phyloP scores from a whole-genome alignment of 169 alveolate species.

The Theileria equi region DNA sequence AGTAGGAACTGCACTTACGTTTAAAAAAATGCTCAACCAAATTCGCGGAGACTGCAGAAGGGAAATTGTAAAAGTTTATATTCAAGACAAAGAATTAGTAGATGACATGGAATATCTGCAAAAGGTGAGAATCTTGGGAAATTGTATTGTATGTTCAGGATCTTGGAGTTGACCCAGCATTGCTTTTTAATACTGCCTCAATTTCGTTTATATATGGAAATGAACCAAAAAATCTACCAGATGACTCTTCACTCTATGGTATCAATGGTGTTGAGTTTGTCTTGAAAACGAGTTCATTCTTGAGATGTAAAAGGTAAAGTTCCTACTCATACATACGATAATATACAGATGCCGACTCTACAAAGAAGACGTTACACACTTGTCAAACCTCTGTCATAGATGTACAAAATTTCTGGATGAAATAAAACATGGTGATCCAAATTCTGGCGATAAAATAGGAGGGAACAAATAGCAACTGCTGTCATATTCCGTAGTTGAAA shows the following conservation, averaged over 20 bases:
- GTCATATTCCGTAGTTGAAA: no score
- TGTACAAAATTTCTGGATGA: no score
- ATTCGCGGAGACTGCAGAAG: not conserved
- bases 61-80: not conserved
- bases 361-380: constrained; percentile 38
- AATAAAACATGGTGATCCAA: no score
- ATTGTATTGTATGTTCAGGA: not conserved
- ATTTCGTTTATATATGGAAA: constrained; percentile 1
- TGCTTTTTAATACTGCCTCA: constrained; percentile 41
- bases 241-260: not conserved
- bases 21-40: constrained; percentile 3
- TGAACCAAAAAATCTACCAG: no score
- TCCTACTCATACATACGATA: not conserved
- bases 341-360: constrained; percentile 51
- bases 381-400: constrained; percentile 52
- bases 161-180: constrained; percentile 36
- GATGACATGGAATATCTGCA: constrained; percentile 5
- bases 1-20: constrained; percentile 8
- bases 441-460: no score
- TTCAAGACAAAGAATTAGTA: not conserved
- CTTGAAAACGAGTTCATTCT: not conserved
- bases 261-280: constrained; percentile 3
- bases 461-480: no score
- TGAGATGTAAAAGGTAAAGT: constrained; percentile 38
- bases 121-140: not conserved